Conservation (phyloP, 2,329 filamentous ascomycete species). For the Calonectria montana region DNA sequence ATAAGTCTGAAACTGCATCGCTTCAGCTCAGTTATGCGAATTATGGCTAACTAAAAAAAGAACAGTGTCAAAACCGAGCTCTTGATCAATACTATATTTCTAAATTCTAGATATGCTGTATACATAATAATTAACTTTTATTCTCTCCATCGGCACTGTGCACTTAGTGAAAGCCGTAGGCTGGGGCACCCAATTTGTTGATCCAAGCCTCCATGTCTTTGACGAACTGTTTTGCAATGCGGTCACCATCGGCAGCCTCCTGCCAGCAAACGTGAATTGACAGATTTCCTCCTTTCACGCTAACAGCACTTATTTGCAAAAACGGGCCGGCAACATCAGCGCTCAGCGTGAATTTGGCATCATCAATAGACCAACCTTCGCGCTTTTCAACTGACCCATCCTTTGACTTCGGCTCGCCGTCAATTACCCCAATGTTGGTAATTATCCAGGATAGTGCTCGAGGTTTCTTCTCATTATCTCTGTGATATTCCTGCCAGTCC, state of each 20-base stretch:
- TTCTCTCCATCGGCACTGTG: background rate
- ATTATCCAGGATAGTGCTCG: background rate
- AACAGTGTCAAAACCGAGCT: slow-evolving; percentile 69
- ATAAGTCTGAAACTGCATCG: slow-evolving; percentile 50
- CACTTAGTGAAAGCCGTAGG: background rate
- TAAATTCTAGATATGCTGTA: background rate
- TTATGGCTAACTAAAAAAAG: background rate
- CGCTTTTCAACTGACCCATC: background rate
- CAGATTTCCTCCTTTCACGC: background rate
- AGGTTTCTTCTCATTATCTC: background rate
- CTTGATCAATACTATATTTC: slow-evolving; percentile 57
- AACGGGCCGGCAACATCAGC: background rate
- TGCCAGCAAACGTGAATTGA: background rate
- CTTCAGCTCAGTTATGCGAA: background rate
- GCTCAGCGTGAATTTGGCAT: background rate
- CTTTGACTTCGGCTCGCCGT: background rate
- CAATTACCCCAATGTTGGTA: background rate
- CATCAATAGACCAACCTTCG: background rate
- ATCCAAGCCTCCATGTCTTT: background rate
- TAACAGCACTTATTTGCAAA: background rate
- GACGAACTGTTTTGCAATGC: background rate
- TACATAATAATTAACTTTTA: background rate
- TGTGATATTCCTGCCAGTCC: background rate
- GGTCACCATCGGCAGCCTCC: background rate
- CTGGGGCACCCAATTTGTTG: background rate